Base-by-base conservation (phyloP, 1,284 basidiomycete species). In the Trametes sp. region DNA sequence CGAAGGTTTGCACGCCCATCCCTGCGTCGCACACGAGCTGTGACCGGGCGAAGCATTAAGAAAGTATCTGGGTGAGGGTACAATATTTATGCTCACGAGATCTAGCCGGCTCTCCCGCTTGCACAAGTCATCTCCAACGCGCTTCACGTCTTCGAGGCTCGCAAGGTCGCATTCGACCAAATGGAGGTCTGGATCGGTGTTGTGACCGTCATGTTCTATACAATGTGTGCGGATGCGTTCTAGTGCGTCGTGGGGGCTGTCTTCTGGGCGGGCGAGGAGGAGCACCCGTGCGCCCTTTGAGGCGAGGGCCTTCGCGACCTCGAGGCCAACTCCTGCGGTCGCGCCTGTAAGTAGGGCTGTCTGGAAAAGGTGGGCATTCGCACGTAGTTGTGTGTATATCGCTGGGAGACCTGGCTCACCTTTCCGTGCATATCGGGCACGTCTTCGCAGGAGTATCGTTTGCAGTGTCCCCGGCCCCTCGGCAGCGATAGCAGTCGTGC, bases 301-400 rank as follows among this genome's bases (percentile, higher is more conserved):
- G 0, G 76, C 76, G 42, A 81, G 73, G n/a, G 77, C 70, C 48
- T 74, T 74, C 24, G 80, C 76, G 50, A 81, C 74, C 61, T 82
- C 79, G 55, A 75, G 78, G 19, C 80, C 78, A 44, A 82, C 80
- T 38, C 79, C 79, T 28, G 71, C 70, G 0, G 79, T 80, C 13
- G 77, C 81, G 24, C 80, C 80, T 10, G 81, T 82, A 19, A 83
- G 74, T n/a, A 83, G 65, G 7, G 78, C 78, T 41, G 76, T 77
- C 73, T 77, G 28, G 6, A 35, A 0, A 26, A 19, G 7, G 23
- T 28, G 2, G 46, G 42, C n/a, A 26, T 0, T 36, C 29, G n/a
- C n/a, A n/a, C n/a, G n/a, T n/a, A n/a, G n/a, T n/a, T n/a, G n/a
- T n/a, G n/a, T n/a, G n/a, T n/a, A n/a, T n/a, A n/a, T n/a, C n/a